Percentiles rank a stretch among this genome's conserved stretches.
Evolutionary conservation across 495 filamentous ascomycete genomes (phyloP).

Genomic region (Amorphotheca resinae): DNA sequence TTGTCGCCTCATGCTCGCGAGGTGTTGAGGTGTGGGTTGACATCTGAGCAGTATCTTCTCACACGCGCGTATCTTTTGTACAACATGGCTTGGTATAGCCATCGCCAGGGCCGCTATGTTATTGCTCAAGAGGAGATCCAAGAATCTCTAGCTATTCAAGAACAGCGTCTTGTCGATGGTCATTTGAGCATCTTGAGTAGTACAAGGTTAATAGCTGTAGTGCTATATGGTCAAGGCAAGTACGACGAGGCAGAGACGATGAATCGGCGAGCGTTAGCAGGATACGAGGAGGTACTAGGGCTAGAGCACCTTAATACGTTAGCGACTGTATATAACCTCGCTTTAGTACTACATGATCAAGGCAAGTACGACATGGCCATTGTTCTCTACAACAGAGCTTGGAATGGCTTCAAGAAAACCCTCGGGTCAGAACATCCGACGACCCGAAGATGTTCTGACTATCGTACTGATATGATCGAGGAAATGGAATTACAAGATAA

Average conservation of each 20-base stretch:
- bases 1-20: slow-evolving; percentile 22
- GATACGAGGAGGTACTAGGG: slow-evolving; percentile 16
- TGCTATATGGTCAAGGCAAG: slow-evolving; percentile 19
- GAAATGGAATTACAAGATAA: too few species aligned
- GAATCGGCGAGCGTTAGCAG: background rate
- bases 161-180: slow-evolving; percentile 1
- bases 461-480: too few species aligned
- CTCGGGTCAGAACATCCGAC: slow-evolving; percentile 22
- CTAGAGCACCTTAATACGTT: slow-evolving; percentile 19
- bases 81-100: slow-evolving; percentile 13
- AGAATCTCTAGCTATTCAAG: slow-evolving; percentile 8
- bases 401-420: background rate
- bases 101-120: slow-evolving; percentile 8
- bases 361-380: slow-evolving; percentile 26
- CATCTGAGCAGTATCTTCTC: slow-evolving; percentile 6
- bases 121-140: slow-evolving; percentile 5
- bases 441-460: too few species aligned
- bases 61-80: slow-evolving; percentile 7
- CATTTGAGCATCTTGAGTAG: slow-evolving; percentile 3
- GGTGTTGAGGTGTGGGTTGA: slow-evolving; percentile 9
- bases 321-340: slow-evolving; percentile 19
- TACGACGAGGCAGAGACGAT: slow-evolving; percentile 9
- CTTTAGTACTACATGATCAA: slow-evolving; percentile 13
- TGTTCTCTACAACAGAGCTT: slow-evolving; percentile 2
- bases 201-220: slow-evolving; percentile 8